A percentile compares a stretch with the other conserved stretches of the same genome.
phyloP scores from a whole-genome alignment of 306 rosid genomes.

The Styphnolobium japonicum region DNA sequence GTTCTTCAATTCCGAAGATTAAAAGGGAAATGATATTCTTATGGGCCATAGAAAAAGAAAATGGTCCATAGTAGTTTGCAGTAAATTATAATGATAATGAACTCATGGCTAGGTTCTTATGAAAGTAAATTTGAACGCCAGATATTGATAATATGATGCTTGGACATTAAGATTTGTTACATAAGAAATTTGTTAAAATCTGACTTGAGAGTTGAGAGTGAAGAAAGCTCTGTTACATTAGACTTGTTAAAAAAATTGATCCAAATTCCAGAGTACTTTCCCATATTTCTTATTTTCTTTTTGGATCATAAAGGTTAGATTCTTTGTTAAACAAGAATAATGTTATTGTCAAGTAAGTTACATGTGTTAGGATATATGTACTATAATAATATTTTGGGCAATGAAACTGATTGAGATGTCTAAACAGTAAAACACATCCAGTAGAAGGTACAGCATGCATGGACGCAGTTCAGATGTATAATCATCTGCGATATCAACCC shows the following conservation, averaged over 20 bases:
- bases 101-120: too few relatives aligned
- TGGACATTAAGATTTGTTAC: neutral
- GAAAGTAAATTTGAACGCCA: neutral
- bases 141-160: neutral
- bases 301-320: neutral
- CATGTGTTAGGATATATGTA: neutral
- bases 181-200: neutral
- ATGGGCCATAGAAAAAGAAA: too few relatives aligned
- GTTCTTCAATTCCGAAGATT: too few relatives aligned
- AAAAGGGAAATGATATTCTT: too few relatives aligned
- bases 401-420: neutral
- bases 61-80: too few relatives aligned
- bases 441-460: neutral
- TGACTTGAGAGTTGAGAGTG: neutral
- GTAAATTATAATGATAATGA: too few relatives aligned
- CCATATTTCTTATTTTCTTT: neutral
- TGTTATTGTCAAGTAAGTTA: neutral
- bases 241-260: neutral
- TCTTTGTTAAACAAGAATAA: neutral
- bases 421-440: neutral
- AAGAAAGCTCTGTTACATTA: neutral
- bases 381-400: neutral
- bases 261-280: neutral
- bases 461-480: slow-evolving; percentile 3
- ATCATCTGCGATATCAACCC: neutral